Percentiles rank a stretch among this genome's conserved stretches.
Evolutionary conservation across 441 rosid genomes (phyloP).

Genomic region (Eruca vesicaria): DNA sequence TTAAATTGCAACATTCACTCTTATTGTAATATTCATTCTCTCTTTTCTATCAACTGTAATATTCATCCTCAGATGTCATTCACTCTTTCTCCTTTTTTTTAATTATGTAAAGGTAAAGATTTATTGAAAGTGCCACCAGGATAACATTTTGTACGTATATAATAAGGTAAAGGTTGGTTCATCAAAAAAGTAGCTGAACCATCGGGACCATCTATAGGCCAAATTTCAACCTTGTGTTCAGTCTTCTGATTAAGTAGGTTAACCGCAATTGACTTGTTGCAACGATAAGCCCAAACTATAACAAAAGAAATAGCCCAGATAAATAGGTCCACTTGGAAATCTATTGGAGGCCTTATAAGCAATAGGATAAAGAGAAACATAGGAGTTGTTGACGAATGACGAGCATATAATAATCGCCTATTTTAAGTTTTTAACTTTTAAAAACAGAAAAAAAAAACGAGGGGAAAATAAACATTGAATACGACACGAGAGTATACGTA

Average conservation of each 20-base stretch:
- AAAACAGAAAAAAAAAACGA: neutral
- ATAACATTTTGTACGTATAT: neutral
- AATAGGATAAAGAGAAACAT: neutral
- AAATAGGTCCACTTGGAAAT: neutral
- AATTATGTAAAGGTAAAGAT: neutral
- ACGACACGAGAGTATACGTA: slow-evolving; percentile 28
- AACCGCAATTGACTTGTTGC: neutral
- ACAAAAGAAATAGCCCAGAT: neutral
- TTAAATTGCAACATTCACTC: neutral
- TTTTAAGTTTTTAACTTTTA: neutral
- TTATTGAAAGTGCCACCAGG: neutral
- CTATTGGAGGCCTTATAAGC: neutral
- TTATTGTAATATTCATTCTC: neutral
- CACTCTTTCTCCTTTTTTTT: neutral
- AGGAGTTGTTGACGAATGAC: neutral
- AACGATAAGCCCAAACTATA: neutral
- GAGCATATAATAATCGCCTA: neutral
- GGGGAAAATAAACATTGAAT: slow-evolving; percentile 1
- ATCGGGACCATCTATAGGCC: neutral
- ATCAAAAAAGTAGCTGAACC: neutral
- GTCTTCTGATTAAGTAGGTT: neutral
- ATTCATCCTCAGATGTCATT: neutral
- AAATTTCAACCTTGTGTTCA: neutral
- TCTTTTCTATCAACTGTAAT: too few species aligned
- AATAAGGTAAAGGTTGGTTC: neutral